These are phyloP conservation scores for Quercus aquifolioides DNA, from an alignment of 306 rosid genomes.

Conservation along the genomic window DNA sequence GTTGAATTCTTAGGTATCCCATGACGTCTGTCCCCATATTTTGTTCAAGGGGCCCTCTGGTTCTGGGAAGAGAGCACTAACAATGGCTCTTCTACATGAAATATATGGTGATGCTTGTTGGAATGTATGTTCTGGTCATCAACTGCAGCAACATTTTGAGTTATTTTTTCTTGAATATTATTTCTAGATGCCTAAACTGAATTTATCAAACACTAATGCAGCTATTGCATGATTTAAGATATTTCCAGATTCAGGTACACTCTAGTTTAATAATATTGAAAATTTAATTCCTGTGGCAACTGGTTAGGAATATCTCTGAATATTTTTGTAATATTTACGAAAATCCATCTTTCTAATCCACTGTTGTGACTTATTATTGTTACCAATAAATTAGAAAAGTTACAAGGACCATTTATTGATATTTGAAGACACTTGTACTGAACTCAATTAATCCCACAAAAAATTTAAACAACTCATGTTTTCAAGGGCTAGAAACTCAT, in stretches of 20 bases:
- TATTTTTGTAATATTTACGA: not conserved
- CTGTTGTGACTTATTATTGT: not conserved
- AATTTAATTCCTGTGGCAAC: not conserved
- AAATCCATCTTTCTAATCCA: not conserved
- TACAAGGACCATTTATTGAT: not conserved
- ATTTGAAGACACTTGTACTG: too few species aligned
- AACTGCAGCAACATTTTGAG: not conserved
- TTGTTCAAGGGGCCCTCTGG: conserved; percentile 71
- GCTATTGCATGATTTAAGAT: conserved; percentile 70
- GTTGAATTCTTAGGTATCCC: conserved; percentile 47
- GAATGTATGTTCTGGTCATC: conserved; percentile 49
- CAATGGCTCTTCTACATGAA: conserved; percentile 73
- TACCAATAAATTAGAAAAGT: not conserved
- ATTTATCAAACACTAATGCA: conserved; percentile 41
- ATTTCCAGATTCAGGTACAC: conserved; percentile 69
- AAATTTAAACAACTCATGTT: not conserved
- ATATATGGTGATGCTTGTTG: conserved; percentile 64
- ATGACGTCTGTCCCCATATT: conserved; percentile 58
- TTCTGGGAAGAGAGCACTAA: conserved; percentile 66
- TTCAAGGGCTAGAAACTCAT: too few species aligned
- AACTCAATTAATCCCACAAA: not conserved
- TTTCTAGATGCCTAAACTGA: conserved; percentile 14
- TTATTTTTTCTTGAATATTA: not conserved
- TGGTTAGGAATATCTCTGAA: not conserved
- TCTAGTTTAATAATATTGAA: not conserved